Evolutionary conservation across 2,329 filamentous ascomycete species (phyloP), one percentile per base, ranked within the genome.

Genomic region (Furcasterigmium sp.): DNA sequence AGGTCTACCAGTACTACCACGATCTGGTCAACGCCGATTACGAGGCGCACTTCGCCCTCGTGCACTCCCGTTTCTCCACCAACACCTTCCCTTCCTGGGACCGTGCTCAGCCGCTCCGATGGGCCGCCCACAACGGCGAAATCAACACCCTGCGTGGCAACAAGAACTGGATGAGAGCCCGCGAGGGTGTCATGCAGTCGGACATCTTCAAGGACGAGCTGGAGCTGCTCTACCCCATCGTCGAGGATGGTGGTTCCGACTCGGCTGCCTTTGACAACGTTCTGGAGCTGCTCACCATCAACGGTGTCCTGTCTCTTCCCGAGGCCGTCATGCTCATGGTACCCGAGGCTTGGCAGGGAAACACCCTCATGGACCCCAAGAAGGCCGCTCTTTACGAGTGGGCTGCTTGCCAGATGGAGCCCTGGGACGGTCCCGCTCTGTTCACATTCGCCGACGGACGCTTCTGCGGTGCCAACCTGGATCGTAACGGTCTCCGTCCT

Each of bases 1-100:
- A 97, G 73, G 91, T 97, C 41, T 97, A 97, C 70, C 86, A 94
- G 63, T 97, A 97, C 73, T 97, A 95, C 70, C 88, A 96, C 67
- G 91, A 97, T 71, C 71, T 97, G 62, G 87, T 96, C 54, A 95
- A 93, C 56, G 91, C 95, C 53, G 91, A 97, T 65, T 97, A 95
- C 66, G 89, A 97, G 73, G 91, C 85, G 50, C 91, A 97, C 69
- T 97, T 97, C 65, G 93, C 91, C 46, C 77, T 97, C 46, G 91
- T 97, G 32, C 91, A 97, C 72, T 96, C 91, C 34, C 88, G 91
- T 57, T 97, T 97, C 71, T 96, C 90, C 23, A 97, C 91, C 48
- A 97, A 97, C 75, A 97, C 91, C 41, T 97, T 97, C 69, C 91
- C 91, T 17, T 95, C 90, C 2, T 97, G 91, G 91, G 93, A 97